Evolutionary conservation across 2,329 filamentous ascomycete species (phyloP).

Genomic region (Verticillium nubilum): DNA sequence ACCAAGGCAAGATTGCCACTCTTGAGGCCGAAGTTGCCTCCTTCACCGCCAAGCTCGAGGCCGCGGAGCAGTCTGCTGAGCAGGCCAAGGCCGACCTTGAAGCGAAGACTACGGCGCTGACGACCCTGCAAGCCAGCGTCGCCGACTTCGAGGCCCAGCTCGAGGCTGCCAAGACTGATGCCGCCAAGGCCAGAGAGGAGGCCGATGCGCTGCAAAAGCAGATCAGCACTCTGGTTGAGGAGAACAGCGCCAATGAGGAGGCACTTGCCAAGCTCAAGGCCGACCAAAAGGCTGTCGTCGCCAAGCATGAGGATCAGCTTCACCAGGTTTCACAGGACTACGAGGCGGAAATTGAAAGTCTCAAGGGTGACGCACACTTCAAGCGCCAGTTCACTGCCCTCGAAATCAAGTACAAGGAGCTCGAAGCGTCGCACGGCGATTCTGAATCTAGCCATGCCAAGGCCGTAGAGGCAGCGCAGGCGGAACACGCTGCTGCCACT

Average conservation of each 20-base stretch:
- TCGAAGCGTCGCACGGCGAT: slow-evolving; percentile 30
- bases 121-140: slow-evolving; percentile 32
- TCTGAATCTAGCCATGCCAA: slow-evolving; percentile 31
- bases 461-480: slow-evolving; percentile 36
- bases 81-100: slow-evolving; percentile 38
- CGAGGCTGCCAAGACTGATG: slow-evolving; percentile 34
- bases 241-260: slow-evolving; percentile 41
- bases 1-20: slow-evolving; percentile 37
- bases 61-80: slow-evolving; percentile 39
- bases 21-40: slow-evolving; percentile 48
- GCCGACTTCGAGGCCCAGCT: slow-evolving; percentile 41
- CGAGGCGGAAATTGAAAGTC: slow-evolving; percentile 59
- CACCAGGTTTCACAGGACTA: slow-evolving; percentile 55
- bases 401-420: slow-evolving; percentile 50
- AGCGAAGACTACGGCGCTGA: slow-evolving; percentile 32
- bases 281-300: slow-evolving; percentile 32
- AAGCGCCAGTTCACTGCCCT: slow-evolving; percentile 59
- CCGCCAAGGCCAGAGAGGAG: slow-evolving; percentile 38
- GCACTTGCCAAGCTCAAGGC: slow-evolving; percentile 45
- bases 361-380: slow-evolving; percentile 58
- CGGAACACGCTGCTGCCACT: slow-evolving; percentile 36
- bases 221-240: slow-evolving; percentile 39
- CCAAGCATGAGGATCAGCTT: slow-evolving; percentile 53
- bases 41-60: slow-evolving; percentile 41
- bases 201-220: slow-evolving; percentile 42